Evolutionary conservation across 2,329 filamentous ascomycete species (phyloP).

Genomic region (Dothideomycetes sp.): DNA sequence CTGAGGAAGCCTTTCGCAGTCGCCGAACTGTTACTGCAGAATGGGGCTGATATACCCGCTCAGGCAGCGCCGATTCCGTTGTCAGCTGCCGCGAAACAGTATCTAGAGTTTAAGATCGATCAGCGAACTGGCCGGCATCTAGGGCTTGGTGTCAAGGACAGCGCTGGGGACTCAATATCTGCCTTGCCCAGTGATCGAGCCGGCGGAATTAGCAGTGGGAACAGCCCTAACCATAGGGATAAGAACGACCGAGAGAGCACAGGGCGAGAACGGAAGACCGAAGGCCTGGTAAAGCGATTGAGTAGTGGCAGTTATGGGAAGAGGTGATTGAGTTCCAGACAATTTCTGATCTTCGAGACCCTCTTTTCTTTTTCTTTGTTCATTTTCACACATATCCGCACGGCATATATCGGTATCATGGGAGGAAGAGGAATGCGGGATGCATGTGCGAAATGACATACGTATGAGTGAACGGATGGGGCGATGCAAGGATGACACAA

Average conservation of each 20-base stretch:
- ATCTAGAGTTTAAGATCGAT: slow-evolving; percentile 66
- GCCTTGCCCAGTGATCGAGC: slow-evolving; percentile 46
- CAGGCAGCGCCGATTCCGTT: slow-evolving; percentile 72
- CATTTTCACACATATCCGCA: no score
- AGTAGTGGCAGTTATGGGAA: not conserved
- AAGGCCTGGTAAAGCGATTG: not conserved
- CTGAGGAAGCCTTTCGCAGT: slow-evolving; percentile 60
- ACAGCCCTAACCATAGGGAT: slow-evolving; percentile 21
- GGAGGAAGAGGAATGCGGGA: no score
- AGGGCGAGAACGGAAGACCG: not conserved
- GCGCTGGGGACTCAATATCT: slow-evolving; percentile 45
- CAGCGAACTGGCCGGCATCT: slow-evolving; percentile 27
- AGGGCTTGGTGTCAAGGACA: slow-evolving; percentile 14
- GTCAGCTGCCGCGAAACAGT: slow-evolving; percentile 66
- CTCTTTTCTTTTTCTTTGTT: no score
- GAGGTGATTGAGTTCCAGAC: no score
- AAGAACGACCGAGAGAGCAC: slow-evolving; percentile 21
- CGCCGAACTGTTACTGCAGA: slow-evolving; percentile 84
- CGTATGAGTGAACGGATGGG: no score
- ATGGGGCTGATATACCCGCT: slow-evolving; percentile 77
- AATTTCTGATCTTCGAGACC: no score
- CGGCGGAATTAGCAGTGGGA: slow-evolving; percentile 24
- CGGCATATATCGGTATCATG: no score
- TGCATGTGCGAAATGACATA: no score
- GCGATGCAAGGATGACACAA: no score